These are phyloP conservation scores for Plasmodium chabaudi DNA, from an alignment of 169 alveolate species.

Conservation along the genomic window DNA sequence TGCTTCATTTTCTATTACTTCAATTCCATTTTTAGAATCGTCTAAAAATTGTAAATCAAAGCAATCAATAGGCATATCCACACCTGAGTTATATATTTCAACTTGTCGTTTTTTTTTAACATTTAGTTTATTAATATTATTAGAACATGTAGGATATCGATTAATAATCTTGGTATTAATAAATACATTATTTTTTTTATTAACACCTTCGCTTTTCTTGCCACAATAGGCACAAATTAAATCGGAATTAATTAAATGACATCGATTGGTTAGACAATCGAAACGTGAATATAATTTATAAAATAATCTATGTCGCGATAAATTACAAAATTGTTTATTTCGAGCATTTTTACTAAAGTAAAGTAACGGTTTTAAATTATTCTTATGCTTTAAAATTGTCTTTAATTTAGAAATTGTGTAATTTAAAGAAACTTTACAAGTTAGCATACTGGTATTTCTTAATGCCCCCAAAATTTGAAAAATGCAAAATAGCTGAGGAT, in stretches of 20 bases:
- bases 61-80: neutral
- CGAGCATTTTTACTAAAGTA: slow-evolving; percentile 24
- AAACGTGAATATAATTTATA: slow-evolving; percentile 48
- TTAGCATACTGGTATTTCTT: slow-evolving; percentile 38
- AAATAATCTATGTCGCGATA: slow-evolving; percentile 9
- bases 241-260: neutral
- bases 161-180: neutral
- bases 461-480: slow-evolving; percentile 63
- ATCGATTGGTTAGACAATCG: slow-evolving; percentile 21
- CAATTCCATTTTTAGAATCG: slow-evolving; percentile 11
- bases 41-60: slow-evolving; percentile 52
- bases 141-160: neutral
- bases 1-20: neutral
- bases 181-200: neutral
- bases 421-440: slow-evolving; percentile 56
- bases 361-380: slow-evolving; percentile 37
- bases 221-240: neutral
- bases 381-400: slow-evolving; percentile 21
- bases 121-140: neutral
- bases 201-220: neutral
- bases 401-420: slow-evolving; percentile 42
- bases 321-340: slow-evolving; percentile 5
- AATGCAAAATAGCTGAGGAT: slow-evolving; percentile 61
- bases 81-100: neutral
- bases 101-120: neutral